Evolutionary conservation across 1,139 yeast species (phyloP).

Genomic region (Pichia sp.): DNA sequence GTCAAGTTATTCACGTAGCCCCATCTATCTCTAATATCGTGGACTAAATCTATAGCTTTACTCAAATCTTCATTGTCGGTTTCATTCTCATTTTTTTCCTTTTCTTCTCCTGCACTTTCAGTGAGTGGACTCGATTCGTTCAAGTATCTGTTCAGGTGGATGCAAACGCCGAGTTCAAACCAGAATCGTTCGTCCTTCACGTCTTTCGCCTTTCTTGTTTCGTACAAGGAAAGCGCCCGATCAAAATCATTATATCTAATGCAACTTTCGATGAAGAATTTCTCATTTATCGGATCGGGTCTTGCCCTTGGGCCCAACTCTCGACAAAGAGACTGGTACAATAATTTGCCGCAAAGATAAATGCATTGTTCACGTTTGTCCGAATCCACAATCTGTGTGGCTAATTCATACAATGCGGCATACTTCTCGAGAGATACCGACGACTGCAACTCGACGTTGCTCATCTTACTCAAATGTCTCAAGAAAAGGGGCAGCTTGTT

Average conservation of each 20-base stretch:
- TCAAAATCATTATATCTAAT: constrained; percentile 19
- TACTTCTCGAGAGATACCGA: constrained; percentile 24
- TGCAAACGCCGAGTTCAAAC: constrained; percentile 30
- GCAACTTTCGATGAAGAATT: constrained; percentile 30
- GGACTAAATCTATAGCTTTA: constrained; percentile 24
- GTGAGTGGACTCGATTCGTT: background rate
- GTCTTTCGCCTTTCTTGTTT: constrained; percentile 28
- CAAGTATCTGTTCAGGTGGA: constrained; percentile 19
- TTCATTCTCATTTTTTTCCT: background rate
- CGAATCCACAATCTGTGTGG: constrained; percentile 27
- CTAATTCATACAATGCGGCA: constrained; percentile 24
- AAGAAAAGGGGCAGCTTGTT: constrained; percentile 25
- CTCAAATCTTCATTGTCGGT: constrained; percentile 9
- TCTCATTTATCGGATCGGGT: constrained; percentile 33
- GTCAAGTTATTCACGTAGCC: constrained; percentile 25
- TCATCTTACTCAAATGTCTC: constrained; percentile 19
- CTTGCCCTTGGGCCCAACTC: constrained; percentile 25
- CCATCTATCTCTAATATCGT: constrained; percentile 20
- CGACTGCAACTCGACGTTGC: constrained; percentile 18
- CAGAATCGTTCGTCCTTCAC: constrained; percentile 31
- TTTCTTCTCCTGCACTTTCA: background rate
- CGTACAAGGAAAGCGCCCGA: constrained; percentile 26
- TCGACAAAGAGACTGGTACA: constrained; percentile 21
- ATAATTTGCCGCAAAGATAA: constrained; percentile 28
- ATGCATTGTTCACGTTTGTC: constrained; percentile 27